Percentiles rank a stretch among this genome's conserved stretches.
These are phyloP conservation scores for Dacryopinax spathularia DNA, from an alignment of 768 basidiomycete genomes.

Conservation along the genomic window DNA sequence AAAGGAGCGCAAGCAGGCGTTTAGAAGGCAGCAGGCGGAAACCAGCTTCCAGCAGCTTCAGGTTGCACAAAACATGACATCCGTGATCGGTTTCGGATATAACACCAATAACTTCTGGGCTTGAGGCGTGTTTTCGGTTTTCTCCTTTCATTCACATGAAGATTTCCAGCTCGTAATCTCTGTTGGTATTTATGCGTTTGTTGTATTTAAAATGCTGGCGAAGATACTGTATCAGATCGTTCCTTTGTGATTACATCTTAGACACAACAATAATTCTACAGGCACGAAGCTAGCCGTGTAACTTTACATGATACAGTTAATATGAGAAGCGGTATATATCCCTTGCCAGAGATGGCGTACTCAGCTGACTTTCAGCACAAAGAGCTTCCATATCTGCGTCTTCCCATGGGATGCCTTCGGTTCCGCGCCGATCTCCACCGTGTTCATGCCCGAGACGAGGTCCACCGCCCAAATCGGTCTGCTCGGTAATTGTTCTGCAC, in stretches of 20 bases:
- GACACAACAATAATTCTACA: neutral
- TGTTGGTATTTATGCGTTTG: no score
- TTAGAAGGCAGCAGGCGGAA: neutral
- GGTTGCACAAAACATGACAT: neutral
- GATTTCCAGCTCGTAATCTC: neutral
- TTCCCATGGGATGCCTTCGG: conserved; percentile 1
- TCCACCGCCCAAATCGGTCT: neutral
- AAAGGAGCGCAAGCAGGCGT: neutral
- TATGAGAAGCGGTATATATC: neutral
- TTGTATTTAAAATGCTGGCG: neutral
- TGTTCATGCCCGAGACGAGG: neutral
- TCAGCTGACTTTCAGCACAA: neutral
- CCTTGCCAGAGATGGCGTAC: neutral
- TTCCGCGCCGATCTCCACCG: neutral
- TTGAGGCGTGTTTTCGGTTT: no score
- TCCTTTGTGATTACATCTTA: neutral
- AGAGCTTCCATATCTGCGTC: neutral
- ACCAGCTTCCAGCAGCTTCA: neutral
- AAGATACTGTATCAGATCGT: no score
- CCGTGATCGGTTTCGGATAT: neutral
- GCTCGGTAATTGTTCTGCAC: neutral
- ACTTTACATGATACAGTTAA: neutral
- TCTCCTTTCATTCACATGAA: no score
- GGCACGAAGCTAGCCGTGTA: neutral
- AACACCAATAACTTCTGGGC: neutral